Evolutionary conservation across 1,284 basidiomycete species (phyloP), one percentile per base, ranked within the genome.

Genomic region (Ceratobasidium papillatum): DNA sequence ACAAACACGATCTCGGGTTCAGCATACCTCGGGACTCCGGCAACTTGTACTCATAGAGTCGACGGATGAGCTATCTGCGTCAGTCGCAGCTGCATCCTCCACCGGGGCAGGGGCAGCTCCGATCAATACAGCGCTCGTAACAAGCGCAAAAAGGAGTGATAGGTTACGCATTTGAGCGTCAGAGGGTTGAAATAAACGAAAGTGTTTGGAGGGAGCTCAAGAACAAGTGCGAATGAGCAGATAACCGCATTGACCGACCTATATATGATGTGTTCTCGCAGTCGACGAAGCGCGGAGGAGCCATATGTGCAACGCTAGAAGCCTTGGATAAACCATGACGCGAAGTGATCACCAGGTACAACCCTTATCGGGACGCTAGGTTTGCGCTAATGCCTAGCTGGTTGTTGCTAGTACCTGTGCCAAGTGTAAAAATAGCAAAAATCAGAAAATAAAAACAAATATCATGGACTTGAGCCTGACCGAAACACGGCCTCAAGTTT

Each of bases 11-110:
- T 3, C 56, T 45, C 38, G 52, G 19, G 17, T 47, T 52, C 14
- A 19, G 32, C 69, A 3, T 27, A 73, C 69, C 47, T 73, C 69
- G 32, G 69, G 69, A 49, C 36, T 52, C 7, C 54, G 52, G 22
- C 69, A 73, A 38, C 30, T 19, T 32, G 27, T 9, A n/a, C 30
- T 25, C 14, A 54, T 38, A 7, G 61, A 63, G 19, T 1, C 9
- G 34, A n/a, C 41, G 17, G 69, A 22, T 4, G 47, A 51, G 47
- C 47, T 51, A 9, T 51, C 47, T 17, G 22, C n/a, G 12, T 17
- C 47, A 22, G 47, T 17, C 12, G 47, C n/a, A 12, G 47, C 22
- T 27, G 51, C 25, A 17, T 54, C 51, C 5, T 54, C 51, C 2
- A 17, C 51, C 22, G 43, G 56, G 11, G 68, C n/a, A 41, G 68